A percentile compares a stretch with the other conserved stretches of the same genome.
Conservation (phyloP, 768 basidiomycete species). For the Infundibulicybe gibba region DNA sequence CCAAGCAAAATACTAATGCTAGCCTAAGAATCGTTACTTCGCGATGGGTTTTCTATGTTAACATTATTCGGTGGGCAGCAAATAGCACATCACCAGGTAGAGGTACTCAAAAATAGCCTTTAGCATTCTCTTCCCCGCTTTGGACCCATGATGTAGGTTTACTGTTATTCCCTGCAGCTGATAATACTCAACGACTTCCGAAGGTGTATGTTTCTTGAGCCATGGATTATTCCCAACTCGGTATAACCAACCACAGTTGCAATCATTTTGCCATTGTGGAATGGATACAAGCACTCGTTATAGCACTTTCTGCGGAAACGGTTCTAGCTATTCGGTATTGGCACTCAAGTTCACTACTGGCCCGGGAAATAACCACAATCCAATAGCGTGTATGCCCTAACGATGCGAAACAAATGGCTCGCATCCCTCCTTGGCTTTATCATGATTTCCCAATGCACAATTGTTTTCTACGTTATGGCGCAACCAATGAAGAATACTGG, state of each 20-base stretch:
- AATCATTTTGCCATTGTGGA: slow-evolving; percentile 2
- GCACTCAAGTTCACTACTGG: too few relatives aligned
- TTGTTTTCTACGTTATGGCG: background rate
- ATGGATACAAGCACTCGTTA: slow-evolving; percentile 1
- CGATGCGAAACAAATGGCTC: background rate
- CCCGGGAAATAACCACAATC: too few relatives aligned
- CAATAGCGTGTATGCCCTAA: background rate
- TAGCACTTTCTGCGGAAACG: background rate
- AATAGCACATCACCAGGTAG: background rate
- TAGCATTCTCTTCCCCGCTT: background rate
- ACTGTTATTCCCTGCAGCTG: background rate
- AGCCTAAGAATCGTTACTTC: background rate
- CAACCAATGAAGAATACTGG: background rate
- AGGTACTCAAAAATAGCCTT: background rate
- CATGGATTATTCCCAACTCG: background rate
- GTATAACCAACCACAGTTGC: background rate
- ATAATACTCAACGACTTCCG: too few relatives aligned
- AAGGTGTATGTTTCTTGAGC: background rate
- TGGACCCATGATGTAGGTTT: background rate
- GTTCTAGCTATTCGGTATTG: background rate
- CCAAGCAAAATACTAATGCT: background rate
- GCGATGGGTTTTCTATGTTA: background rate
- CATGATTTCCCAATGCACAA: background rate
- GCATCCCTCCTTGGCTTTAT: background rate
- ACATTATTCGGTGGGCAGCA: background rate